Evolutionary conservation across 2,329 filamentous ascomycete genomes (phyloP), one percentile per base, ranked within the genome.

Genomic region (Furcasterigmium sp.): DNA sequence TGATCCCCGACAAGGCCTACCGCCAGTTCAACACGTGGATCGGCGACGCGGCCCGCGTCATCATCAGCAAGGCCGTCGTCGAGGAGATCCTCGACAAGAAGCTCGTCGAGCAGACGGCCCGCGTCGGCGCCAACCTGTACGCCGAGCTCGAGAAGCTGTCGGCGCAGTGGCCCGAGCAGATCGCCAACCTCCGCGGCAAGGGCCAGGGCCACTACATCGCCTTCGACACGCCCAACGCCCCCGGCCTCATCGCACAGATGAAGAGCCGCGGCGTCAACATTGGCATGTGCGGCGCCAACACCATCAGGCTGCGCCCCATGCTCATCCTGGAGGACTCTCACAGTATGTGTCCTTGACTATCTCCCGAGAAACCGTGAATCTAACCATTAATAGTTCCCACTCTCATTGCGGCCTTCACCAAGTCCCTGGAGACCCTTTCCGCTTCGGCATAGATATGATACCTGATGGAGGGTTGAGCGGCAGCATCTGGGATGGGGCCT

Each of bases 1-100:
- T 91, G 40, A 72, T 84, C 40, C 87, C 87, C 19, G 89, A 90
- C 67, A 87, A 87, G 70, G 82, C 87, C 23, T 91, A 90, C 70
- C 79, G 87, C 49, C 87, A 91, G 67, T 91, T 91, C 10, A 30
- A 23, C 23, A 56, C 50, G 44, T 91, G 86, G 86, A 89, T 91
- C 73, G 86, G 87, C 54, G 87, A 91, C 65, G 86, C 87, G 44
- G 82, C 84, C 29, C 82, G 85, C 47, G 85, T 84, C 14, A 70
- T 91, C 52, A 75, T 91, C 53, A 88, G 87, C 80, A 80, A 83
- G 51, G 82, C 82, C 52, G 88, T 91, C 62, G 80, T 90, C 58
- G 67, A 85, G 46, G 87, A 91, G 64, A 84, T 91, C 47, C 71
- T 84, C 52, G 72, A 80, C 41, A 69, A 84, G 28, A 74, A 83